Evolutionary conservation across 1,284 basidiomycete species (phyloP), one percentile per base, ranked within the genome.

Genomic region (Amylostereum chailletii): DNA sequence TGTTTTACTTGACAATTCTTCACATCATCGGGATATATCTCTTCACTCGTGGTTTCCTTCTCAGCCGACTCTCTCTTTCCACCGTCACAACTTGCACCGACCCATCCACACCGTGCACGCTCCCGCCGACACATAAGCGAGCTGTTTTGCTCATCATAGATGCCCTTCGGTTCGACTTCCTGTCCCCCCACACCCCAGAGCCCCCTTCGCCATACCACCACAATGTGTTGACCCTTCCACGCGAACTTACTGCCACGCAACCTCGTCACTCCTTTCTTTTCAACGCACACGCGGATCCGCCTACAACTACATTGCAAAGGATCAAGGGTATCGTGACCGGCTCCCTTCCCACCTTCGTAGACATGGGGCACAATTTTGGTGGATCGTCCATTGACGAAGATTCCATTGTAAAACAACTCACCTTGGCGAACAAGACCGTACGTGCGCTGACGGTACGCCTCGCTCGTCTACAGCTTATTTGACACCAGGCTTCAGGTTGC

Each of bases 241-340:
- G 74, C 4, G 74, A 89, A 60, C 72, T 96, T 37, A 83, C 86
- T 0, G 65, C 68, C 0, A 57, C 66, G 2, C 64, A 76, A 11
- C 92, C 94, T 0, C 64, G 69, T 34, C 75, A 82, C 49, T 94
- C 93, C 0, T 81, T 95, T 63, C 72, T 99, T 32, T 91, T 91
- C 64, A 88, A 97, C 62, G 78, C 93, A 4, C 85, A 88, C 64
- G 84, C 92, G 1, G 95, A 99, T 62, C 94, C 96, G 0, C 96
- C 96, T 1, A 99, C 96, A 0, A 86, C 93, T 0, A 99, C 95
- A 0, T 77, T 99, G 45, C 96, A 99, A 65, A 79, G 96, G 2
- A 85, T 99, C 61, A 99, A 99, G 62, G 96, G 85, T 0, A 71
- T 99, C 45, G 97, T 93, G 0, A 98, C 96, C 0, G 96, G 96